Percentiles rank a stretch among this genome's conserved stretches.
phyloP scores from a whole-genome alignment of 2,329 filamentous ascomycete genomes.

The Mycosphaerelloides madeirae region DNA sequence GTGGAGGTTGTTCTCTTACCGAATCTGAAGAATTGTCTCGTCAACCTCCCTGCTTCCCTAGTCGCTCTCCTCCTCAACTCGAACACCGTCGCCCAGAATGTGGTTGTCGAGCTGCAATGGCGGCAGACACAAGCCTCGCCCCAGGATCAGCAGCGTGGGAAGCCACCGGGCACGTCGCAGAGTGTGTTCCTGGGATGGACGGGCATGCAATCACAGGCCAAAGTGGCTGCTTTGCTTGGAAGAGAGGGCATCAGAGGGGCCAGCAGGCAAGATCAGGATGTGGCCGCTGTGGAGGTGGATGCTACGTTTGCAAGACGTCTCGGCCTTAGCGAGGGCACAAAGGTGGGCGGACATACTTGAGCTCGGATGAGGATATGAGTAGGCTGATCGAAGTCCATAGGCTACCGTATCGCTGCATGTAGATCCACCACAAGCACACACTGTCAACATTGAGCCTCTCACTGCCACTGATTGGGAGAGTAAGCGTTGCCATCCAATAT shows the following conservation, averaged over 20 bases:
- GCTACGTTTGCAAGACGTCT: conserved; percentile 73
- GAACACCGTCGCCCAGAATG: conserved; percentile 92
- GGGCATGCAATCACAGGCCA: conserved; percentile 91
- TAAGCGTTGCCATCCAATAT: conserved; percentile 34
- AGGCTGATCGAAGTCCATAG: conserved; percentile 35
- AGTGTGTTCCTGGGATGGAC: conserved; percentile 94
- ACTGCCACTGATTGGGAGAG: conserved; percentile 96
- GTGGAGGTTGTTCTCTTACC: conserved; percentile 75
- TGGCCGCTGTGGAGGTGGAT: conserved; percentile 78
- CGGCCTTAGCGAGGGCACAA: conserved; percentile 75
- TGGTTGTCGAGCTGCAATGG: conserved; percentile 86
- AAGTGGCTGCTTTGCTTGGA: conserved; percentile 65
- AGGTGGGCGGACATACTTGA: conserved; percentile 62
- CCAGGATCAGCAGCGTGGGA: conserved; percentile 26
- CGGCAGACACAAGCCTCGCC: conserved; percentile 52
- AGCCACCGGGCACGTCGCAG: conserved; percentile 42
- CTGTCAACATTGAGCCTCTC: conserved; percentile 92
- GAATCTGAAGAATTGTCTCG: conserved; percentile 80
- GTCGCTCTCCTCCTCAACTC: conserved; percentile 81
- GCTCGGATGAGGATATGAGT: conserved; percentile 24
- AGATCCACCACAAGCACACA: conserved; percentile 86
- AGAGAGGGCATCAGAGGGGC: conserved; percentile 59
- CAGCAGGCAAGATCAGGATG: conserved; percentile 58
- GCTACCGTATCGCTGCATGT: conserved; percentile 68
- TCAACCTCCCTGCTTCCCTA: conserved; percentile 82